Percentiles rank a stretch among this genome's conserved stretches.
Conservation (phyloP, 495 filamentous ascomycete genomes). For the Penicillium malachiteum region DNA sequence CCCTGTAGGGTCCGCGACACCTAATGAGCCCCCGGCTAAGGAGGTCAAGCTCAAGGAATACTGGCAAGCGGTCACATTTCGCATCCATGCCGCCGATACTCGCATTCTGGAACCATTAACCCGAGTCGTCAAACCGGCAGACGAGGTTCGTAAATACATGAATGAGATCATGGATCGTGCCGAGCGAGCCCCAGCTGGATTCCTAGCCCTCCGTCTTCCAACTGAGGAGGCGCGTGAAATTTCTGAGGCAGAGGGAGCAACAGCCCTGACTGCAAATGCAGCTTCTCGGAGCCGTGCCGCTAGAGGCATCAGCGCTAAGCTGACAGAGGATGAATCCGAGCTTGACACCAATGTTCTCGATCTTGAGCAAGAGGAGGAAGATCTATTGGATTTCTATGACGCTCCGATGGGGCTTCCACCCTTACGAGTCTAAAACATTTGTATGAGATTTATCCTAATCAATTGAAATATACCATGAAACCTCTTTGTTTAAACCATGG, state of each 20-base stretch:
- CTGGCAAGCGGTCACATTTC: conserved; percentile 87
- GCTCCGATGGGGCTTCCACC: conserved; percentile 37
- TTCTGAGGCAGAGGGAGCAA: conserved; percentile 30
- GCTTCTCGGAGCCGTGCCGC: conserved; percentile 29
- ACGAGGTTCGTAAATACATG: conserved; percentile 81
- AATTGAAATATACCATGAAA: no score
- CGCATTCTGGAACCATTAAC: conserved; percentile 70
- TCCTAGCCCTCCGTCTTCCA: conserved; percentile 65
- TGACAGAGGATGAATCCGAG: conserved; percentile 38
- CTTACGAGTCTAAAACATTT: neutral
- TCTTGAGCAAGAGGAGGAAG: conserved; percentile 38
- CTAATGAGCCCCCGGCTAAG: conserved; percentile 4
- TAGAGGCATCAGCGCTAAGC: conserved; percentile 15
- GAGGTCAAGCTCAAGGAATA: conserved; percentile 60
- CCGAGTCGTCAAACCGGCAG: conserved; percentile 72
- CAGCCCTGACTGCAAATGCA: conserved; percentile 13
- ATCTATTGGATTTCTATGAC: conserved; percentile 45
- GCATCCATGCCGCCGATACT: conserved; percentile 61
- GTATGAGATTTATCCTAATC: no score
- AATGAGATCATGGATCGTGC: conserved; percentile 76
- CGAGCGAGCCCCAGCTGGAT: conserved; percentile 66
- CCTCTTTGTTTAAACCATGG: no score
- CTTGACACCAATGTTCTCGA: conserved; percentile 31
- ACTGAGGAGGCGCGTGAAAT: conserved; percentile 35
- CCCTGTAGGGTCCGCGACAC: conserved; percentile 2